Base-by-base conservation (phyloP, 768 basidiomycete genomes). In the Serendipita sp. region DNA sequence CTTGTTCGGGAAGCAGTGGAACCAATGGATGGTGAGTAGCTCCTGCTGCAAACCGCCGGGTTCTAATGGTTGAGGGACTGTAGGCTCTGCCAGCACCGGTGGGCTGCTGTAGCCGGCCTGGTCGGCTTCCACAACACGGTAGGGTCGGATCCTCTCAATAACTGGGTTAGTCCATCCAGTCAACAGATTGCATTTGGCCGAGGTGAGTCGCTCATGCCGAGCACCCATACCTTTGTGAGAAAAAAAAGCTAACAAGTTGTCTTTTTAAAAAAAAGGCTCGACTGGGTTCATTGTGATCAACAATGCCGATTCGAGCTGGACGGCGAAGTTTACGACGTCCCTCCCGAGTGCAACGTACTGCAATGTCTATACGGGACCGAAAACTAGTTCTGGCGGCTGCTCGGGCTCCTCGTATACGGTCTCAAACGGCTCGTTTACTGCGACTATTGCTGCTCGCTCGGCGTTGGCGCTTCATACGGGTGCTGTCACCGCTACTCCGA, bases 131-230 rank as follows among this genome's bases (percentile, higher is more conserved):
- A 62, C 60, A 65, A 64, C 48, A 48, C 45, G 20, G 64, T 66
- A 42, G 33, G 62, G 22, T 67, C 72, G 1, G 74, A 79, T 2
- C 69, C 75, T 1, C 65, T 86, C 3, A 78, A 71, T 1, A 75
- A 83, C 66, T 86, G 83, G 82, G 75, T 80, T 3, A 77, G 82
- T 2, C 80, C 82, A 0, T 75, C 76, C 51, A 72, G 77, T 2
- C 74, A 82, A 63, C 84, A 78, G 68, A 83, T 86, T 63, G 85
- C 84, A 0, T 88, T 85, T 66, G 81, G 81, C 3, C 72, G 85
- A 66, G 84, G 85, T 78, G 62, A 7, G 73, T 68, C 14, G 20
- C 24, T 53, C 62, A n/a, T n/a, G n/a, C n/a, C n/a, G n/a, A n/a
- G n/a, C n/a, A n/a, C n/a, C n/a, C n/a, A n/a, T n/a, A 43, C 20